Conservation (phyloP, 352 stramenopile species). For the Chrysophaeum taylorii region DNA sequence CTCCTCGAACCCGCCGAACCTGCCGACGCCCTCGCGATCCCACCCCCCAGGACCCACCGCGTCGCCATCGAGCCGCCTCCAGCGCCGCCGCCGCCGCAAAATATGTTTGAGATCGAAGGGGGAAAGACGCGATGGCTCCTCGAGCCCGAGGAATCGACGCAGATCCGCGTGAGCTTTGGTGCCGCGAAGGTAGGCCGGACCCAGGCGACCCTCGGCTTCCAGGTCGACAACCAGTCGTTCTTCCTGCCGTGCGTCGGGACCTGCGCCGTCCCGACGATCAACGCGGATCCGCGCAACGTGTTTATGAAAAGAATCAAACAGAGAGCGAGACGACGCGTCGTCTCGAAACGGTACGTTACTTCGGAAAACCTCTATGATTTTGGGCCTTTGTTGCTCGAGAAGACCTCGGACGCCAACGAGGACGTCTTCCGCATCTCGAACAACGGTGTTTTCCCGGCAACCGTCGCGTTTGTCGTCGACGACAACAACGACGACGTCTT, state of each 20-base stretch:
- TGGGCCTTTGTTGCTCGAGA: slow-evolving; percentile 63
- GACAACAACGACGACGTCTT: not conserved
- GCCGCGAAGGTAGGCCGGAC: slow-evolving; percentile 61
- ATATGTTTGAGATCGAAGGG: slow-evolving; percentile 46
- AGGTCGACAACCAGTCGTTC: slow-evolving; percentile 69
- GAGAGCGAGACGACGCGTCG: too few species aligned
- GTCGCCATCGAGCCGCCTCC: slow-evolving; percentile 57
- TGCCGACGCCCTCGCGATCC: slow-evolving; percentile 44
- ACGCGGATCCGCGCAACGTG: slow-evolving; percentile 76
- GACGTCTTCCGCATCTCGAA: slow-evolving; percentile 83
- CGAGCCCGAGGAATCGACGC: slow-evolving; percentile 41
- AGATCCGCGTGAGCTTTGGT: slow-evolving; percentile 64
- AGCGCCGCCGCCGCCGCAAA: slow-evolving; percentile 47
- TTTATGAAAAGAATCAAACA: slow-evolving; percentile 82
- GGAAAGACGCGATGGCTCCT: slow-evolving; percentile 63
- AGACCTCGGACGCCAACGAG: slow-evolving; percentile 53
- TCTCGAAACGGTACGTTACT: slow-evolving; percentile 78
- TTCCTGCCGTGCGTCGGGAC: slow-evolving; percentile 61
- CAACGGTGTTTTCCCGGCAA: slow-evolving; percentile 56
- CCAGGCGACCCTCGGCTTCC: slow-evolving; percentile 69
- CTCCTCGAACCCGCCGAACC: not conserved
- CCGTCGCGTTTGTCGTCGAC: slow-evolving; percentile 26
- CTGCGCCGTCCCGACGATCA: slow-evolving; percentile 76
- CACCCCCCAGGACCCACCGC: slow-evolving; percentile 52
- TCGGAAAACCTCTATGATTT: slow-evolving; percentile 79